These are phyloP conservation scores for Colletotrichum camelliae DNA, from an alignment of 2,329 filamentous ascomycete genomes.

Conservation along the genomic window DNA sequence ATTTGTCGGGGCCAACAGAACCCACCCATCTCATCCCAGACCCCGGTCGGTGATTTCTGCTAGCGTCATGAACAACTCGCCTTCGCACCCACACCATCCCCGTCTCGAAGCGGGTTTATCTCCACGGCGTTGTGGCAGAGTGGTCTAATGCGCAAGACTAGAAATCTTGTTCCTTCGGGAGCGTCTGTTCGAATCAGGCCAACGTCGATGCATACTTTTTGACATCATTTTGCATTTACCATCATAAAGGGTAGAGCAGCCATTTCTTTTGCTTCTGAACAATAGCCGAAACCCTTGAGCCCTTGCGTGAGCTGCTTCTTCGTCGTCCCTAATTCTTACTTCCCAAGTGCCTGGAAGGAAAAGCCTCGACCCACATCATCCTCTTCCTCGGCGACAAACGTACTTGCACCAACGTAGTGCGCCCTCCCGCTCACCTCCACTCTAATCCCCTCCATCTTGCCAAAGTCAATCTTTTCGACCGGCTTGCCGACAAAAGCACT, in stretches of 20 bases:
- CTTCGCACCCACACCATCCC: not conserved
- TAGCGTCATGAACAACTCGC: not conserved
- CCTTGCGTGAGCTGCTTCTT: not conserved
- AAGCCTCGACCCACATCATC: conserved; percentile 10
- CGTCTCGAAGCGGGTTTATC: not conserved
- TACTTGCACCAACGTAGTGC: conserved; percentile 4
- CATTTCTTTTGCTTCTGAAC: not conserved
- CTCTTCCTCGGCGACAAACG: not conserved
- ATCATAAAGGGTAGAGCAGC: not conserved
- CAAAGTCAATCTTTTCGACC: not conserved
- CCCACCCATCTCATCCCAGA: not conserved
- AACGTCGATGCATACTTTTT: conserved; percentile 5
- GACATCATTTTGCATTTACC: not conserved
- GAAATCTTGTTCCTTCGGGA: conserved; percentile 22
- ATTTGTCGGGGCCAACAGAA: not conserved
- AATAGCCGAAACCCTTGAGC: not conserved
- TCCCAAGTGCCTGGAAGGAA: not conserved
- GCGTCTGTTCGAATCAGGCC: conserved; percentile 22
- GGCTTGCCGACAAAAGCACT: not conserved
- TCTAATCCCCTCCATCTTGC: not conserved
- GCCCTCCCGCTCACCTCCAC: conserved; percentile 5
- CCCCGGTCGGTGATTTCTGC: not conserved
- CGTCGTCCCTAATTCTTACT: not conserved
- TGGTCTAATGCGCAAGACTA: conserved; percentile 23
- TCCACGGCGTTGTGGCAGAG: conserved; percentile 19